Evolutionary conservation across 805 yeast genomes (phyloP).

Genomic region (Candida railenensis): DNA sequence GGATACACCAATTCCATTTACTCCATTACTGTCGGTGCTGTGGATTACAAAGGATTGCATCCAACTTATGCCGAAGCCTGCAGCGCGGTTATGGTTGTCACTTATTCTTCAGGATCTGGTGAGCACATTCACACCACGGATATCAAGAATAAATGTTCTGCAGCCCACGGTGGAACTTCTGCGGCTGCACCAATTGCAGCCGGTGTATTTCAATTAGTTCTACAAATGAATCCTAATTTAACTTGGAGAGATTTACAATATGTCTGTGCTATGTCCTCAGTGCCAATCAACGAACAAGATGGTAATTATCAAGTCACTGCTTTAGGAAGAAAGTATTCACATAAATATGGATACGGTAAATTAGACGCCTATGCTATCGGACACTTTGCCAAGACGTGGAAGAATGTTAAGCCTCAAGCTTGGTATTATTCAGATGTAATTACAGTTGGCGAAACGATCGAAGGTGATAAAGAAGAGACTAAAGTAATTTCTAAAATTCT

Average conservation of each 20-base stretch:
- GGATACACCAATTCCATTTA: conserved; percentile 96
- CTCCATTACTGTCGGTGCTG: conserved; percentile 92
- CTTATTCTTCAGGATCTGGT: conserved; percentile 88
- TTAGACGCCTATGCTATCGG: conserved; percentile 80
- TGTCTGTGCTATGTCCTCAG: conserved; percentile 68
- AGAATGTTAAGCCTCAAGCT: conserved; percentile 87
- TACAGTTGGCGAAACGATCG: conserved; percentile 26
- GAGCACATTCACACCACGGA: conserved; percentile 90
- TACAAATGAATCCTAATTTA: conserved; percentile 79
- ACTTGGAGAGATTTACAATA: conserved; percentile 97
- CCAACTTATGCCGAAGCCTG: conserved; percentile 92
- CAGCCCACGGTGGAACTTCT: conserved; percentile 90
- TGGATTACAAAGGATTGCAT: conserved; percentile 82
- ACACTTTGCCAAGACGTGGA: conserved; percentile 70
- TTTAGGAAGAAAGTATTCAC: conserved; percentile 70
- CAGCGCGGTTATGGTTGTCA: conserved; percentile 90
- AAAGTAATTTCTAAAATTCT: conserved; percentile 28
- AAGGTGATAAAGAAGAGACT: conserved; percentile 8
- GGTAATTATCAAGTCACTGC: conserved; percentile 75
- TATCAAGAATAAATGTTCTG: conserved; percentile 65
- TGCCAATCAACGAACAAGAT: conserved; percentile 65
- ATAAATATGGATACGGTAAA: conserved; percentile 89
- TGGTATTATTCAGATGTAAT: conserved; percentile 60
- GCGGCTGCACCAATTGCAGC: conserved; percentile 99
- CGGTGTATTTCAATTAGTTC: conserved; percentile 82